Evolutionary conservation across 345 rosid genomes (phyloP).

Genomic region (Moricandia arvensis): DNA sequence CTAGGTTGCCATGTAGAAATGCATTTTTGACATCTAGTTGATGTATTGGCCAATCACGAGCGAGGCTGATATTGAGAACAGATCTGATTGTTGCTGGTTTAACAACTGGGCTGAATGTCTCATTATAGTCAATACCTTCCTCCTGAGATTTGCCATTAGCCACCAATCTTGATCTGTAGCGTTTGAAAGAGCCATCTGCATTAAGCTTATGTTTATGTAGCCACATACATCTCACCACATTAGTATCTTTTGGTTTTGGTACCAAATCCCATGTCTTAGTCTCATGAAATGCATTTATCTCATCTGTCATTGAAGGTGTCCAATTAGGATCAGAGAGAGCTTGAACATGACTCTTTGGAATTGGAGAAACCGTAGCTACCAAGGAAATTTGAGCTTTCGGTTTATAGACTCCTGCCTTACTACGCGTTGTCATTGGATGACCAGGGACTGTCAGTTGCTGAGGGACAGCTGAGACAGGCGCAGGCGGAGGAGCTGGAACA

Average conservation of each 20-base stretch:
- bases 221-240: background rate
- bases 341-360: background rate
- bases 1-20: background rate
- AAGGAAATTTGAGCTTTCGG: too few species aligned
- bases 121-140: background rate
- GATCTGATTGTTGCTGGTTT: background rate
- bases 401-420: too few species aligned
- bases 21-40: background rate
- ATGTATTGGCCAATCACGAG: background rate
- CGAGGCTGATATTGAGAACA: background rate
- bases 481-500: too few species aligned
- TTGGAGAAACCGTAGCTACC: background rate
- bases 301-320: background rate
- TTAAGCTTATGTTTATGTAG: background rate
- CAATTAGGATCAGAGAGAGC: background rate
- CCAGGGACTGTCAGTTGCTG: too few species aligned
- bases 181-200: background rate
- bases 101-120: background rate
- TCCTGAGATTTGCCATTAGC: background rate
- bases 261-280: background rate
- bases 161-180: background rate
- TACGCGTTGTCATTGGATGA: too few species aligned
- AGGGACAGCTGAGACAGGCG: too few species aligned
- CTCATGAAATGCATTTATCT: background rate
- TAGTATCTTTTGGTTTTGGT: background rate